These are phyloP conservation scores for Trichoderma oligosporum DNA, from an alignment of 2,329 filamentous ascomycete genomes.

Conservation along the genomic window DNA sequence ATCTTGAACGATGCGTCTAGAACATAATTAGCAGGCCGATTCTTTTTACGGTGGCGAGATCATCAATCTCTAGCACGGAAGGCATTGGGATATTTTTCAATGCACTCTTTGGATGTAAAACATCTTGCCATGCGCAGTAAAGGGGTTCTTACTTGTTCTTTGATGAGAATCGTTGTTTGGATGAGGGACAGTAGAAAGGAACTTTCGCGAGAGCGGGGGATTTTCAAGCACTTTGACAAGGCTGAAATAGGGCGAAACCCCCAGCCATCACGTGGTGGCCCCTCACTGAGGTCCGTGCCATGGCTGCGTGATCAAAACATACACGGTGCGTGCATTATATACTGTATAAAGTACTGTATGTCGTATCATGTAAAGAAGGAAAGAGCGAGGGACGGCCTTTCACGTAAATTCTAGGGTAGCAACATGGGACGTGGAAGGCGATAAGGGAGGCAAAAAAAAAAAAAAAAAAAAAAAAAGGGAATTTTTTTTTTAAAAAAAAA, in stretches of 20 bases:
- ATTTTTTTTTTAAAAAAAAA: background rate
- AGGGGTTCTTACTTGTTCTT: slow-evolving; percentile 38
- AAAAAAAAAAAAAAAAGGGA: no score
- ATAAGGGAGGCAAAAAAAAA: background rate
- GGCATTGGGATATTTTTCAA: slow-evolving; percentile 6
- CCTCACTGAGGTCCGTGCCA: background rate
- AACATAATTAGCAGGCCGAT: slow-evolving; percentile 18
- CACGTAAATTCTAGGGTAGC: slow-evolving; percentile 3
- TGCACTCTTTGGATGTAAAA: slow-evolving; percentile 4
- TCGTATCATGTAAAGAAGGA: background rate
- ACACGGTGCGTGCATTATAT: background rate
- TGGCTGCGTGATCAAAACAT: background rate
- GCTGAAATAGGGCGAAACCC: slow-evolving; percentile 37
- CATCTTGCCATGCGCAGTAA: background rate
- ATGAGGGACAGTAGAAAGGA: slow-evolving; percentile 36
- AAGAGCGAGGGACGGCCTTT: background rate
- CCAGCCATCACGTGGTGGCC: slow-evolving; percentile 32
- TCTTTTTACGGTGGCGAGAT: background rate
- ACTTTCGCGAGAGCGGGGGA: slow-evolving; percentile 29
- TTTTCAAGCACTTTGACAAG: slow-evolving; percentile 31
- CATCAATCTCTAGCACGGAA: background rate
- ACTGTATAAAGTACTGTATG: slow-evolving; percentile 4
- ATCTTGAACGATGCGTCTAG: slow-evolving; percentile 51
- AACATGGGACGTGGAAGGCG: background rate
- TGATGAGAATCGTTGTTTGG: slow-evolving; percentile 45